phyloP scores from a whole-genome alignment of 2,329 filamentous ascomycete genomes.

The Hypoxylon sp. region DNA sequence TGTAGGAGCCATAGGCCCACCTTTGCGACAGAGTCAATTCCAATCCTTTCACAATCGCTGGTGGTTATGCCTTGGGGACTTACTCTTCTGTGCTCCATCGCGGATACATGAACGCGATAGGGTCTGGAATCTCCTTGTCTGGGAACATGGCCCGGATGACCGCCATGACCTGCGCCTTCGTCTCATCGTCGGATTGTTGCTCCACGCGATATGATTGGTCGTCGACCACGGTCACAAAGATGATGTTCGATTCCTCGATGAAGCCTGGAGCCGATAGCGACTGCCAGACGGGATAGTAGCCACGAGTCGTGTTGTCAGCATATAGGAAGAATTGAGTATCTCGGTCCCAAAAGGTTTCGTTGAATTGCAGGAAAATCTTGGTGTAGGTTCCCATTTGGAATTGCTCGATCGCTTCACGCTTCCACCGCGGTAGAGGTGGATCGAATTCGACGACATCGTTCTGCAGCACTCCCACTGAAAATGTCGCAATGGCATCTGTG shows the following conservation, averaged over 20 bases:
- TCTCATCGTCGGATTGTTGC: slow-evolving; percentile 69
- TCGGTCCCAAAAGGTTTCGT: slow-evolving; percentile 73
- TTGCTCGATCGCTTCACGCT: slow-evolving; percentile 71
- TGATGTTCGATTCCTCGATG: slow-evolving; percentile 70
- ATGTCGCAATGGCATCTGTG: slow-evolving; percentile 70
- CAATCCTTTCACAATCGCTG: not conserved
- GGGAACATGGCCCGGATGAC: slow-evolving; percentile 74
- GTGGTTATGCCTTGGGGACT: slow-evolving; percentile 22
- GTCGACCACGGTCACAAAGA: slow-evolving; percentile 74
- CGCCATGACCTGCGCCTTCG: slow-evolving; percentile 67
- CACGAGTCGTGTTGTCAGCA: slow-evolving; percentile 58
- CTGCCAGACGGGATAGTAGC: slow-evolving; percentile 71
- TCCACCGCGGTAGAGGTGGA: slow-evolving; percentile 73
- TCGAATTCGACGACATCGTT: slow-evolving; percentile 69
- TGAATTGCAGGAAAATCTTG: slow-evolving; percentile 79
- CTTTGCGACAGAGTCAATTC: slow-evolving; percentile 13
- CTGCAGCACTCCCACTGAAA: slow-evolving; percentile 77
- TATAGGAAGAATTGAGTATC: slow-evolving; percentile 62
- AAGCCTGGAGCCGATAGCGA: slow-evolving; percentile 71
- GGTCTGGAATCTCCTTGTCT: slow-evolving; percentile 67
- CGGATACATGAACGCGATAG: slow-evolving; percentile 71
- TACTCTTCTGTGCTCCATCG: slow-evolving; percentile 63
- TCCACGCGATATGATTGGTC: slow-evolving; percentile 70
- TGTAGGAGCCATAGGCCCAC: slow-evolving; percentile 72
- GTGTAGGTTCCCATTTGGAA: slow-evolving; percentile 80